Base-by-base conservation (phyloP, 2,329 filamentous ascomycete species). In the Davidsoniella neocaledoniae region DNA sequence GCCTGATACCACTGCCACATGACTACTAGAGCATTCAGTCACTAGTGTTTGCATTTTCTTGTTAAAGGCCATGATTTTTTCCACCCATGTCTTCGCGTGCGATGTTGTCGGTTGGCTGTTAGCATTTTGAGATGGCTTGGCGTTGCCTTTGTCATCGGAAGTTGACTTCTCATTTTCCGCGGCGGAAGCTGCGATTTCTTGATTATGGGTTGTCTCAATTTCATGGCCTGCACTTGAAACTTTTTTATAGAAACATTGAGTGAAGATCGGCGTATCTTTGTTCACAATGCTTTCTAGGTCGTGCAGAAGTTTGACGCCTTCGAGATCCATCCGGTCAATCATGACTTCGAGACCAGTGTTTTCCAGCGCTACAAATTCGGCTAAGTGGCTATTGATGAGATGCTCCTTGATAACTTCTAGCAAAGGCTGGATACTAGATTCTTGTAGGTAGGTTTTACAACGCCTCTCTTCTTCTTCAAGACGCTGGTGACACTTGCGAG, bases 41-140 rank as follows among this genome's bases (percentile, higher is more conserved):
- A 82, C 87, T 53, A 98, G 75, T 10, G 66, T 72, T 62, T 96
- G 88, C 58, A 94, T 96, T 60, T 91, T 93, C 57, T 83, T 80
- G 64, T 96, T 95, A 25, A 98, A 69, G 16, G 67, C 66, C 44
- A 98, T 68, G 2, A 96, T 84, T 58, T 94, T 87, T 57, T 94
- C 86, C 2, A 96, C 90, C 91, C 91, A 98, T 58, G 84, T 86
- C 57, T 96, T 83, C 0, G 91, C 91, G 1, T 87, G 83, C 0
- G 78, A 75, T 0, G 91, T 96, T 60, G 88, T 82, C 61, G 86
- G 82, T 25, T 6, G 80, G 29, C 8, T 33, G 29, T 33, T 33
- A 9, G 29, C 8, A 9, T 33, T 33, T 33, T 33, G 29, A 33
- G 29, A 33, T 33, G 29, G 8, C 29, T 33, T 33, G 29, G 29